Base-by-base conservation (phyloP, 2,329 filamentous ascomycete species). In the Calcarisporium arbuscula region DNA sequence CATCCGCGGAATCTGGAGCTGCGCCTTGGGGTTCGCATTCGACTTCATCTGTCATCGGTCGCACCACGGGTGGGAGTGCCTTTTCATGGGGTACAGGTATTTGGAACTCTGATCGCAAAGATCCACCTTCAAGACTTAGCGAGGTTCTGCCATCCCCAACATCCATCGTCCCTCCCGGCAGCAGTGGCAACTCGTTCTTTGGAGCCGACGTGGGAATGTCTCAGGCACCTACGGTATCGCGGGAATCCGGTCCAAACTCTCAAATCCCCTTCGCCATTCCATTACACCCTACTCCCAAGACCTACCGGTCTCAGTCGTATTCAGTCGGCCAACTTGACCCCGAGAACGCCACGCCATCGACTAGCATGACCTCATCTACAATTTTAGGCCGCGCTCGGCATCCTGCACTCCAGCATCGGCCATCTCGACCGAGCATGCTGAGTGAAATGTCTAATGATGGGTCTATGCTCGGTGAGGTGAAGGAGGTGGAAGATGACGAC, bases 281-380 rank as follows among this genome's bases (percentile, higher is more conserved):
- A 5, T 69, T 94, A 15, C 85, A 94, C 43, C 88, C 90, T 1
- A 92, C 86, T 0, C 85, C 85, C 2, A 96, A 96, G 60, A 88
- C 86, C 2, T 92, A 94, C 50, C 81, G 92, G 28, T 98, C 92
- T 6, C 87, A 95, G 58, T 96, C 92, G 5, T 96, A 96, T 59
- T 96, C 90, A 0, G 90, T 94, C 30, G 89, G 89, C 5, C 89
- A 95, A 55, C 68, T 88, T 41, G 88, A 95, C 34, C 74, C 80
- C 1, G 85, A 90, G 39, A 61, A 61, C 2, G 50, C 61, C 4
- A 49, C 62, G 11, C 51, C 58, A 7, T 28, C 35, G 4, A 47
- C 64, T 18, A 50, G 60, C 3, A 60, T 70, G 55, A 63, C 58
- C 36, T 56, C 69, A 4, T 63, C 72, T 5, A 60, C 72, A 4